Percentiles rank a stretch among this genome's conserved stretches.
Conservation (phyloP, 805 yeast genomes). For the Kregervanrija delftensis region DNA sequence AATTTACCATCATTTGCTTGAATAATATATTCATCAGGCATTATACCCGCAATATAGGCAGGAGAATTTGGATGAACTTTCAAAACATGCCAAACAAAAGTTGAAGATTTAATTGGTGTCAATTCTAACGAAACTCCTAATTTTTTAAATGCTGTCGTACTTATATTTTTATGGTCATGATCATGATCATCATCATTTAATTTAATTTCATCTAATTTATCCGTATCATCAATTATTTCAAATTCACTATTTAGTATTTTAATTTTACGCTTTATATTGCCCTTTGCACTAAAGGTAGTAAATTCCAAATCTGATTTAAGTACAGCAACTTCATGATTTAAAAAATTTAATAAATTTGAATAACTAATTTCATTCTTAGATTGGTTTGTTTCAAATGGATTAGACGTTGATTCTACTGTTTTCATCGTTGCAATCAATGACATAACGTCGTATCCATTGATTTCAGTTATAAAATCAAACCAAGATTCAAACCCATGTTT, state of each 20-base stretch:
- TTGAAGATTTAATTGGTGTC: conserved; percentile 66
- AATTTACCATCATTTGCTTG: conserved; percentile 84
- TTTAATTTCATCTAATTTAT: conserved; percentile 24
- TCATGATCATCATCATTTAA: conserved; percentile 18
- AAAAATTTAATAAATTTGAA: conserved; percentile 17
- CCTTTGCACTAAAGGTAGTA: conserved; percentile 83
- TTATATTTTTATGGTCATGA: conserved; percentile 21
- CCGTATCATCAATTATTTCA: not conserved
- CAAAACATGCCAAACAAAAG: conserved; percentile 82
- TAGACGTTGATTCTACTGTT: conserved; percentile 1
- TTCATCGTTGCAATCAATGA: conserved; percentile 17
- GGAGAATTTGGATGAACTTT: conserved; percentile 70
- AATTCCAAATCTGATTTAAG: conserved; percentile 34
- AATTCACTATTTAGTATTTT: conserved; percentile 25
- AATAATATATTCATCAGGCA: conserved; percentile 83
- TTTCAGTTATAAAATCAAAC: conserved; percentile 81
- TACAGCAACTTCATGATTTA: conserved; percentile 23
- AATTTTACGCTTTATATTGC: conserved; percentile 50
- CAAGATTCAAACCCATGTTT: conserved; percentile 65
- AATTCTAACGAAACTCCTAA: conserved; percentile 71
- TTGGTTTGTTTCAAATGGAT: conserved; percentile 7
- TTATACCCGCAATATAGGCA: conserved; percentile 73
- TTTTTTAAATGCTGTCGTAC: conserved; percentile 30
- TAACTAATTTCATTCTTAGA: conserved; percentile 14
- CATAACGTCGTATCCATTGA: conserved; percentile 49